A percentile compares a stretch with the other conserved stretches of the same genome.
These are phyloP conservation scores for Ogataea haglerorum DNA, from an alignment of 805 yeast genomes.

Conservation along the genomic window DNA sequence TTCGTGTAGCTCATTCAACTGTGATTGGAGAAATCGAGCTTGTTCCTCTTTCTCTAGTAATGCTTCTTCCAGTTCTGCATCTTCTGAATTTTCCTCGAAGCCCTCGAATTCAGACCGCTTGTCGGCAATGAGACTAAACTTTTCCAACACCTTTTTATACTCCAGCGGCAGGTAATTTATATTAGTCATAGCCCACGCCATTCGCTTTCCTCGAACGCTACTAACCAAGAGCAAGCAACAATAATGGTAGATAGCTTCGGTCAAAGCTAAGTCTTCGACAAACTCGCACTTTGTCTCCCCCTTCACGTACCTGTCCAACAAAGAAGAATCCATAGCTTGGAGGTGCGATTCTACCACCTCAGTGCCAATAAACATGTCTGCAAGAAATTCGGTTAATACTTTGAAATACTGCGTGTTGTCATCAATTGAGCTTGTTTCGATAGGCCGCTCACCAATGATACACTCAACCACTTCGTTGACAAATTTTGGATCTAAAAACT, in stretches of 20 bases:
- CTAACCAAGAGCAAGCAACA: constrained; percentile 24
- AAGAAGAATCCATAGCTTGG: constrained; percentile 8
- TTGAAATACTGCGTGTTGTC: constrained; percentile 11
- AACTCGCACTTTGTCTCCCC: not conserved
- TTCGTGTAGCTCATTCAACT: constrained; percentile 8
- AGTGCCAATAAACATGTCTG: constrained; percentile 13
- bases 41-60: constrained; percentile 11
- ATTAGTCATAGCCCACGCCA: constrained; percentile 31
- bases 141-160: constrained; percentile 19
- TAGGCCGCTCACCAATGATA: constrained; percentile 21
- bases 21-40: constrained; percentile 6
- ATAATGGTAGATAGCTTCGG: constrained; percentile 24
- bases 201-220: constrained; percentile 24
- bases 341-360: constrained; percentile 17
- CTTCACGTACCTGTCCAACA: constrained; percentile 9
- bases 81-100: constrained; percentile 14
- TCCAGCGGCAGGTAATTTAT: constrained; percentile 21
- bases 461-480: constrained; percentile 17
- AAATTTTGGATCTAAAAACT: constrained; percentile 17
- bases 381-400: constrained; percentile 10
- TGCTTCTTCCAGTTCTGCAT: constrained; percentile 5
- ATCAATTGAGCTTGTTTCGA: constrained; percentile 3
- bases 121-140: constrained; percentile 22
- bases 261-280: constrained; percentile 11
- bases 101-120: constrained; percentile 15